phyloP scores from a whole-genome alignment of 2,329 filamentous ascomycete genomes.

The Diaporthe vaccinii region DNA sequence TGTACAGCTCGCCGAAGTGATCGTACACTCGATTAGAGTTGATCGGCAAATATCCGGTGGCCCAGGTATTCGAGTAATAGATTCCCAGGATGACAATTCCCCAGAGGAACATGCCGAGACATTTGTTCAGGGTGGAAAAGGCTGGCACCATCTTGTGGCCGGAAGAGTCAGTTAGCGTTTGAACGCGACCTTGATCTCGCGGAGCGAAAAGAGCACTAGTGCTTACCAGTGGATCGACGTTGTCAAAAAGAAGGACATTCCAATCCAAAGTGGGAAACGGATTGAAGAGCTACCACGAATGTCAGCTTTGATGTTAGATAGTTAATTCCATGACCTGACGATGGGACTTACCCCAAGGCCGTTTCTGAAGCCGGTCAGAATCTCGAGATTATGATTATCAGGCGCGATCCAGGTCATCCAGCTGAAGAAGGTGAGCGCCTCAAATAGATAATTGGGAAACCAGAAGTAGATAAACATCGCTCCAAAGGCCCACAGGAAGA shows the following conservation, averaged over 20 bases:
- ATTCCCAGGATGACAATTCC: constrained; percentile 63
- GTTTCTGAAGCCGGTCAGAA: constrained; percentile 51
- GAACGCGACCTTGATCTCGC: rapidly evolving
- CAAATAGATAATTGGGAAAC: constrained; percentile 63
- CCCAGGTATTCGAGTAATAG: constrained; percentile 31
- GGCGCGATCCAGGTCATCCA: constrained; percentile 69
- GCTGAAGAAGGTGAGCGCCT: constrained; percentile 60
- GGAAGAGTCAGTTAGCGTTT: not conserved
- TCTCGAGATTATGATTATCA: constrained; percentile 49
- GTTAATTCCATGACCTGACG: rapidly evolving
- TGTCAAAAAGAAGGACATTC: constrained; percentile 35
- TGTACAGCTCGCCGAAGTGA: constrained; percentile 63
- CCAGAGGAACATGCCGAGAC: constrained; percentile 69
- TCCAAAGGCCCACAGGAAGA: constrained; percentile 58
- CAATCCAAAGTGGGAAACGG: constrained; percentile 55
- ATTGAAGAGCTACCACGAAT: constrained; percentile 44
- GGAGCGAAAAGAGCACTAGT: constrained; percentile 57
- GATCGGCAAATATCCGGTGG: constrained; percentile 61
- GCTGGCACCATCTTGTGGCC: constrained; percentile 1
- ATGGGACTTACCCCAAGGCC: constrained; percentile 47
- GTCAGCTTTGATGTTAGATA: not conserved
- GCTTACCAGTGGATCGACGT: constrained; percentile 53
- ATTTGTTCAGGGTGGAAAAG: constrained; percentile 67
- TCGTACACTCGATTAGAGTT: constrained; percentile 66
- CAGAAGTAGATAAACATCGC: constrained; percentile 64